phyloP scores from a whole-genome alignment of 1,284 basidiomycete genomes.

The Malassezia psittaci region DNA sequence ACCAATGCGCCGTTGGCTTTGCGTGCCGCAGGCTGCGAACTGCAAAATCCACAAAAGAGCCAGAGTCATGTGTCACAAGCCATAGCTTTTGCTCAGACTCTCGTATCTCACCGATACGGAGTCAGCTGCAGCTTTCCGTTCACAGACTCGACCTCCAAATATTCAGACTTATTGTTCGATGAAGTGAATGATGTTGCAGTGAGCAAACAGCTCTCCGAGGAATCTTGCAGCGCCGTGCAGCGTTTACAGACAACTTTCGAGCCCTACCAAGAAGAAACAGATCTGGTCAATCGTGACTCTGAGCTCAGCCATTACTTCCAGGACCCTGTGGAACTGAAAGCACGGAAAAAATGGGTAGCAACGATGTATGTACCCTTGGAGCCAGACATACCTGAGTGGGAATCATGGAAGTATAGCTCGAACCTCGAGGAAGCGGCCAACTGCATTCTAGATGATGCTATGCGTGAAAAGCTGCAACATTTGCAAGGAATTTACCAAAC shows the following conservation, averaged over 20 bases:
- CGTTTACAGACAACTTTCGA: no score
- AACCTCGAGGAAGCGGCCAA: not conserved
- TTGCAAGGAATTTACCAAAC: not conserved
- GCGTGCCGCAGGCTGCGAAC: not conserved
- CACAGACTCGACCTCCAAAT: no score
- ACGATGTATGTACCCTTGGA: not conserved
- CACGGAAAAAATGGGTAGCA: not conserved
- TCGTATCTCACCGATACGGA: not conserved
- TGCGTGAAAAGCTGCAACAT: not conserved
- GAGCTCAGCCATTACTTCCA: not conserved
- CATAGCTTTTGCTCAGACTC: not conserved
- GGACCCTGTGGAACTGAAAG: not conserved
- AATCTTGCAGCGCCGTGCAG: not conserved
- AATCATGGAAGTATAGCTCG: not conserved
- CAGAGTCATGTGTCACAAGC: not conserved
- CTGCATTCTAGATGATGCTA: not conserved
- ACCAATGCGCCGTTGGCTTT: constrained; percentile 2
- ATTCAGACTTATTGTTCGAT: no score
- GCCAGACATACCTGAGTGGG: not conserved
- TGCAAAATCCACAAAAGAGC: not conserved
- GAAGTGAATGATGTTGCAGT: no score
- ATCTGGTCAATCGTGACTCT: not conserved
- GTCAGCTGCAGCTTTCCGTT: not conserved
- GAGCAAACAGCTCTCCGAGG: not conserved
- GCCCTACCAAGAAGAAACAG: not conserved